Evolutionary conservation across 2,329 filamentous ascomycete species (phyloP), one percentile per base, ranked within the genome.

Genomic region (Trichoderma sp.): DNA sequence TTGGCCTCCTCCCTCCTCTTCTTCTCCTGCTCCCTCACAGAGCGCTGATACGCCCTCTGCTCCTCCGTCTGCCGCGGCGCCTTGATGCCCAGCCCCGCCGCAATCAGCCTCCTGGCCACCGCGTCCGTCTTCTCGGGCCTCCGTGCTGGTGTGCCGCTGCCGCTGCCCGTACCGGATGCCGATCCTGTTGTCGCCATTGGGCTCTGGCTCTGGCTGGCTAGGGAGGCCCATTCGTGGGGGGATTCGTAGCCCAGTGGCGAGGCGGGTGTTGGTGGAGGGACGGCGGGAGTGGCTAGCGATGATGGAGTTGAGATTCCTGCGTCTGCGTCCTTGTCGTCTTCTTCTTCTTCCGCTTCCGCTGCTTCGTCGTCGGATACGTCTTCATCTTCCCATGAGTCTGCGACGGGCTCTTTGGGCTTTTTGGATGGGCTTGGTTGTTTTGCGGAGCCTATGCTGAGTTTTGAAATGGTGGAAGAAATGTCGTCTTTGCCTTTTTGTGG

Each of bases 41-140:
- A 91, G 73, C 86, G 88, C 75, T 98, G 94, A 78, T 96, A 98
- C 66, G 93, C 92, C 74, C 86, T 87, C 84, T 97, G 92, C 81
- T 97, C 94, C 72, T 96, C 93, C 1, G 93, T 97, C 79, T 90
- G 87, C 82, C 88, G 91, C 37, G 93, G 93, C 40, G 90, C 89
- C 76, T 90, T 89, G 67, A 97, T 87, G 0, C 96, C 96, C 73
- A 98, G 82, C 0, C 92, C 94, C 4, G 92, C 92, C 0, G 93
- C 94, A 78, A 99, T 98, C 87, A 99, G 86, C 70, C 96, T 86
- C 71, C 92, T 88, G 5, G 96, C 96, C 49, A 97, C 93, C 0
- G 94, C 93, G 71, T 96, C 96, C 71, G 94, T 96, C 84, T 97
- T 99, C 81, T 97, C 94, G 0, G 94, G 95, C 49, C 92, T 83